Base-by-base conservation (phyloP, 176 grass and related monocot genomes). In the Alloteropsis semialata region DNA sequence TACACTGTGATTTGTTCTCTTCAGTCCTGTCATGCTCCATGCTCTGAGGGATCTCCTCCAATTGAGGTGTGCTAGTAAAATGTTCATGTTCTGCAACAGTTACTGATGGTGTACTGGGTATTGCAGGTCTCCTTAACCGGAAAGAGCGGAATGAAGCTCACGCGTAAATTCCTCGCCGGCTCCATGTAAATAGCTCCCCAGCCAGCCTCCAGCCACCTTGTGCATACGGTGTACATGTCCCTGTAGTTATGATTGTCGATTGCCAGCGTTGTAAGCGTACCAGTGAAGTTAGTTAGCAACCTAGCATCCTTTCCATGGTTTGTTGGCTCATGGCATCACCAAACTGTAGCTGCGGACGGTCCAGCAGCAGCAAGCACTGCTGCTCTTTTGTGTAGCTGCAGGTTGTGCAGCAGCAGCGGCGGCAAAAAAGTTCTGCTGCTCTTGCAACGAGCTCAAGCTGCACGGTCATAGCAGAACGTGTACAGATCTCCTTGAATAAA, bases 91-190 rank as follows among this genome's bases (percentile, higher is more conserved):
- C n/a, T 8, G 11, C 48, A 72, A 9, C 45, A 55, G 50, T 69
- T 65, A 87, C 24, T 59, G 34, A 37, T 12, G 16, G 50, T 56
- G 9, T 15, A 22, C 4, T 72, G 16, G 51, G 33, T 27, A 57
- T 55, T 89, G 46, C 89, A 97, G 94, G 79, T 97, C 41, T 97
- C 89, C 36, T 83, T 97, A 61, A 89, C 86, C 39, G 89, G 84
- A 56, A 89, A 87, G 54, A 90, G 77, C 0, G 87, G 87, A 37
- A 87, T 74, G 62, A 97, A 88, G 87, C 48, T 84, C n/a, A 84
- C 58, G 0, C 76, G 78, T 69, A 75, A 74, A 50, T 65, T 88
- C 30, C 88, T 82, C 42, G 57, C 72, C 30, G 56, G 74, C 39
- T 85, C 82, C 57, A 39, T 79, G 28, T 92, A 85, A 86, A 81